Evolutionary conservation across 176 grass and related monocot genomes (phyloP), one percentile per base, ranked within the genome.

Genomic region (Lolium perenne): DNA sequence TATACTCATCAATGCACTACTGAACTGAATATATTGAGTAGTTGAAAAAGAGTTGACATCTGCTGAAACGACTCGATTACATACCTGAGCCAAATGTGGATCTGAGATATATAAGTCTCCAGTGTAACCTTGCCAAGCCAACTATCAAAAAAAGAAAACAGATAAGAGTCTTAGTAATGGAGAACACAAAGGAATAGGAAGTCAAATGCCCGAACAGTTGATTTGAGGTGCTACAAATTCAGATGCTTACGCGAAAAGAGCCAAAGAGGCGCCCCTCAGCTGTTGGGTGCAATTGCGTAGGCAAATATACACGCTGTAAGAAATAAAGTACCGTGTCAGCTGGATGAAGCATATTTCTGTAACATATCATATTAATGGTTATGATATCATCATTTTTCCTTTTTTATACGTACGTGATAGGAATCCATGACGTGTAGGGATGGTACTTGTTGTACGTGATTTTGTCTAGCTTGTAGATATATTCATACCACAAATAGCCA

Each of bases 371-470:
- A 86, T 47, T 55, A 29, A 29, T 29, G 18, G 55, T 45, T 25
- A 88, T 35, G 23, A 68, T 41, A 84, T 17, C 4, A 74, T 57
- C 47, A 14, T 58, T 43, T 13, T 55, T 22, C 77, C 47, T 18
- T 58, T 43, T 13, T 55, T 22, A 80, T 78, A 88, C 92, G 11
- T 92, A 99, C 97, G 97, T 97, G 83, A 99, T 99, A 80, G 97
- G 97, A 80, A 99, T 99, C 97, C 97, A 99, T 78, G 97, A 99
- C 4, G 97, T 99, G 76, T 99, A 99, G 21, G 97, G 97, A 93
- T 99, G 97, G 76, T 91, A 99, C 68, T 96, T 99, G 65, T 99
- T 99, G 87, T 99, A 99, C 23, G 97, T 94, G 64, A 97, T 65
- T 85, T 90, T 99, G 60, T 99, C 97, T 17, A 99, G 88, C 92